Conservation (phyloP, 306 rosid genomes). For the Psophocarpus tetragonolobus region DNA sequence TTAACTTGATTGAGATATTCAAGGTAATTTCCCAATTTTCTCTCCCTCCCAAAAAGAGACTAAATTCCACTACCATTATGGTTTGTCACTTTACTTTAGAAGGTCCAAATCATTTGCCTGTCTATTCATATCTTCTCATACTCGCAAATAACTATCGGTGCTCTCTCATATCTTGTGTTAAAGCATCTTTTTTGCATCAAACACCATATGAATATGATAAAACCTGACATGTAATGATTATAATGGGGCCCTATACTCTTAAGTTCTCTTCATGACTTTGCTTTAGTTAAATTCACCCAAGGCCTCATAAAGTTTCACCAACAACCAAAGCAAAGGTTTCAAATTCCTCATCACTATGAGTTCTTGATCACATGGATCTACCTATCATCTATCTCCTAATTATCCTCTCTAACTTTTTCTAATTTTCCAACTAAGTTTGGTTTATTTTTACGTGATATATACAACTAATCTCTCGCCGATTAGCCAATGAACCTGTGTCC, state of each 20-base stretch:
- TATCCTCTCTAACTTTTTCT: constrained; percentile 38
- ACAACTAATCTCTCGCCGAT: constrained; percentile 26
- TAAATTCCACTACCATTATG: constrained; percentile 28
- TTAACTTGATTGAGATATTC: constrained; percentile 30
- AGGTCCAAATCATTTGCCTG: constrained; percentile 65
- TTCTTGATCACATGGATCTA: constrained; percentile 47
- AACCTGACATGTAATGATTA: constrained; percentile 60
- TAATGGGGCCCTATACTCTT: constrained; percentile 49
- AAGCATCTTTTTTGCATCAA: constrained; percentile 55
- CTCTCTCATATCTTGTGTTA: constrained; percentile 46
- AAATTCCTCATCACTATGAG: constrained; percentile 47
- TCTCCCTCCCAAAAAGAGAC: neutral
- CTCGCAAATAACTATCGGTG: constrained; percentile 36
- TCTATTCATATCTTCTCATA: constrained; percentile 39
- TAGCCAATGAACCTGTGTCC: constrained; percentile 7
- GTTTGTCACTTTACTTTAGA: constrained; percentile 54
- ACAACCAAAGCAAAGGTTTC: constrained; percentile 41
- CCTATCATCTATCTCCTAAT: constrained; percentile 39
- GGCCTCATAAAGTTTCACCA: constrained; percentile 44
- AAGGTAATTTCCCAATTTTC: constrained; percentile 42
- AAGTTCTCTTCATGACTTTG: constrained; percentile 42
- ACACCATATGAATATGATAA: constrained; percentile 46
- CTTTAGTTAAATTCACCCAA: constrained; percentile 38
- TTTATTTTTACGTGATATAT: constrained; percentile 31
- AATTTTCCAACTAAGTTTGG: constrained; percentile 24